Base-by-base conservation (phyloP, 140 eudicot species). In the Oenanthe javanica region DNA sequence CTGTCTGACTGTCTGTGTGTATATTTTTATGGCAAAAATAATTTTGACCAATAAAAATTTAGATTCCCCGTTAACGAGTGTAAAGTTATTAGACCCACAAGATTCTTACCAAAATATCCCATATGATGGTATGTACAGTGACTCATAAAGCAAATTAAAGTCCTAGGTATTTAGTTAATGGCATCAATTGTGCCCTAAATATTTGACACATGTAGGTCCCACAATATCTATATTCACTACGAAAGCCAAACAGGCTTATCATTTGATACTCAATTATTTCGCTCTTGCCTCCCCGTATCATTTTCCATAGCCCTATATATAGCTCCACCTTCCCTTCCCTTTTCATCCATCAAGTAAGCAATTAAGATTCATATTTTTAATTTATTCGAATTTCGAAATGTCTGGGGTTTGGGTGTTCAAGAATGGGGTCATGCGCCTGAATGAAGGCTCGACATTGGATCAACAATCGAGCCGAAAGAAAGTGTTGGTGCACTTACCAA, bases 361-460 rank as follows among this genome's bases (percentile, higher is more conserved):
- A 13, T 0, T 31, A 31, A 31, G 36, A 31, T n/a, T n/a, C n/a
- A n/a, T n/a, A n/a, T n/a, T n/a, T n/a, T n/a, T n/a, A n/a, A n/a
- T n/a, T n/a, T n/a, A n/a, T n/a, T n/a, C n/a, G n/a, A 25, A 19
- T 21, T 45, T 11, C 19, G 4, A 23, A 14, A 80, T 86, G 88
- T 84, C 88, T 9, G 88, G 89, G 1, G 92, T 89, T n/a, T 89
- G 90, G 92, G 84, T 86, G 9, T 89, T 89, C 90, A 83, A 81
- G 83, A 80, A 77, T 21, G 93, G 93, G 2, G 86, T 89, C 61
- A 83, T 89, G 10, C 83, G 81, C 8, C 72, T 85, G 36, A 86
- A 81, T 13, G 90, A 77, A 23, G 84, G 79, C 38, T 77, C 84
- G 11, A 71, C 75, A 46, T 77, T 80, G 31, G 86, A 74, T 38